Conservation (phyloP, 768 basidiomycete genomes). For the Lactifluus subvellereus region DNA sequence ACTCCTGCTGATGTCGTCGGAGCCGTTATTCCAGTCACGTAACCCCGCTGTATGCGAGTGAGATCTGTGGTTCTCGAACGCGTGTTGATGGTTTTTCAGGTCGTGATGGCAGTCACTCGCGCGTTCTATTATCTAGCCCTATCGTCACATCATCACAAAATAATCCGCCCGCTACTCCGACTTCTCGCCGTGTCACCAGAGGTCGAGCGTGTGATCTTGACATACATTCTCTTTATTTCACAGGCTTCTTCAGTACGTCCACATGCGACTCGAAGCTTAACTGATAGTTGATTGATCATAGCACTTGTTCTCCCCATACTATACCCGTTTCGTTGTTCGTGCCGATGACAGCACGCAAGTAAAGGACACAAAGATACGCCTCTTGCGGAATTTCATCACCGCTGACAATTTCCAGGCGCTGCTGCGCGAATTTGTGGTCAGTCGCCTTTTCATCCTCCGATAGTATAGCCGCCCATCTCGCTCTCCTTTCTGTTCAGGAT, state of each 20-base stretch:
- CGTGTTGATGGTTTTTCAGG: slow-evolving; percentile 38
- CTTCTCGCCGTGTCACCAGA: slow-evolving; percentile 66
- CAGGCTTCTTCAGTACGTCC: slow-evolving; percentile 57
- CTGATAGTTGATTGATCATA: slow-evolving; percentile 28
- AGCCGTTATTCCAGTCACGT: slow-evolving; percentile 76
- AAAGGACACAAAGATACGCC: slow-evolving; percentile 69
- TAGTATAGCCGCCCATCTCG: background rate
- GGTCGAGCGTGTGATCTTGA: slow-evolving; percentile 66
- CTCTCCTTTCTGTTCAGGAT: slow-evolving; percentile 45
- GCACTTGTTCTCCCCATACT: slow-evolving; percentile 59
- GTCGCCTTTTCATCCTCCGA: slow-evolving; percentile 29
- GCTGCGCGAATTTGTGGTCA: slow-evolving; percentile 78
- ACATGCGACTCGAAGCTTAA: background rate
- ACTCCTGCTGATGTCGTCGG: slow-evolving; percentile 62
- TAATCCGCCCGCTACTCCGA: slow-evolving; percentile 68
- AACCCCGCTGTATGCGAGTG: slow-evolving; percentile 71
- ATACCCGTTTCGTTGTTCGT: slow-evolving; percentile 63
- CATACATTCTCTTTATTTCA: slow-evolving; percentile 63
- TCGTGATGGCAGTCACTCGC: slow-evolving; percentile 69
- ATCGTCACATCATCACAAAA: slow-evolving; percentile 45
- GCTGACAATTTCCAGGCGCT: slow-evolving; percentile 63
- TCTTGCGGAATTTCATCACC: slow-evolving; percentile 62
- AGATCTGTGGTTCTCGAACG: background rate
- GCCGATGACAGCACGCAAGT: slow-evolving; percentile 58
- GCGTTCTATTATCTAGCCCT: slow-evolving; percentile 71